Conservation (phyloP, 2,329 filamentous ascomycete species). For the Colletotrichum godetiae region DNA sequence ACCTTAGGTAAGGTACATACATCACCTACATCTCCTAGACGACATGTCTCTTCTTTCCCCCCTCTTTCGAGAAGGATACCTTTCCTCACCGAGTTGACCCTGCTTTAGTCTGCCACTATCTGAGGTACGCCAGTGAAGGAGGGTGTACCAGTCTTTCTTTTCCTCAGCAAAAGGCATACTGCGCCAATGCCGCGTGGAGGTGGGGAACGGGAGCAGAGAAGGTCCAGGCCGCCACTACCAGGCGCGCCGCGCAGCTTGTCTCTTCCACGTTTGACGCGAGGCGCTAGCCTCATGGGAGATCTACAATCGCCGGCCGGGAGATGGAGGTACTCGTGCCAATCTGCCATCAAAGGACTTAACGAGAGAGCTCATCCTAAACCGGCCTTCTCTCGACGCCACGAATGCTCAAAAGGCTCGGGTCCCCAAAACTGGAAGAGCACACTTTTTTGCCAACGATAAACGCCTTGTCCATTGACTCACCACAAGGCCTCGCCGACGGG, state of each 20-base stretch:
- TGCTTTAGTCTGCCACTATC: constrained; percentile 13
- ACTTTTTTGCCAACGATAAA: background rate
- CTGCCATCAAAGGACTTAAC: background rate
- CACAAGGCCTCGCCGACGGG: background rate
- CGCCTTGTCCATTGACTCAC: background rate
- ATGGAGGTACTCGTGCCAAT: background rate
- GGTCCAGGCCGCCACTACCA: constrained; percentile 8
- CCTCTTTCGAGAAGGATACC: background rate
- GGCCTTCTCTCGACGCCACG: constrained; percentile 1
- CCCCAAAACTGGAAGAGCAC: background rate
- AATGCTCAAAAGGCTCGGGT: background rate
- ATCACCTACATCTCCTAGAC: background rate
- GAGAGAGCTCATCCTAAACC: background rate
- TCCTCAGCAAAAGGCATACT: background rate
- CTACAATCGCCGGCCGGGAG: background rate
- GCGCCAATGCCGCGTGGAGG: constrained; percentile 26
- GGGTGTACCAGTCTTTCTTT: constrained; percentile 26
- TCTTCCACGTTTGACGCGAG: constrained; percentile 12
- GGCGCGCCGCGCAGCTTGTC: background rate
- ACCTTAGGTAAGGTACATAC: background rate
- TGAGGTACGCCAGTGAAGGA: constrained; percentile 21
- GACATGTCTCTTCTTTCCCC: background rate
- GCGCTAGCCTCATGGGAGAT: background rate
- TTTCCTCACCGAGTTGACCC: constrained; percentile 7
- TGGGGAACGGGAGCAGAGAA: constrained; percentile 16